Base-by-base conservation (phyloP, 2,329 filamentous ascomycete genomes). In the Fusarium setosum region DNA sequence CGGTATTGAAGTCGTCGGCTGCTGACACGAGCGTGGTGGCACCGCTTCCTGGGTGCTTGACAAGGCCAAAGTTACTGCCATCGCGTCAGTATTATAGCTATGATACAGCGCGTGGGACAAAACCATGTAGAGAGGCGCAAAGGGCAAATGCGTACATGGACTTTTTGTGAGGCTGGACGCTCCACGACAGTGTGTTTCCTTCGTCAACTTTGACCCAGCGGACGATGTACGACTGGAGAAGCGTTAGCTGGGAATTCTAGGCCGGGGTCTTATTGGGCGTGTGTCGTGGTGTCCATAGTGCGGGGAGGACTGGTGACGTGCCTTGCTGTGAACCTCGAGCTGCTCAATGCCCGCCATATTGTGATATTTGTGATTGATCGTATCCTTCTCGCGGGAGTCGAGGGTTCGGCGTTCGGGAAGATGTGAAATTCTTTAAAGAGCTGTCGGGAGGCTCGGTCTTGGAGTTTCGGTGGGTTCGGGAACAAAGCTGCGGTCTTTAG, bases 311-410 rank as follows among this genome's bases (percentile, higher is more conserved):
- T 12, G 18, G 48, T 50, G 32, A 61, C 72, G 51, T 86, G 96
- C 95, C 89, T 96, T 97, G 88, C 94, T 97, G 80, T 97, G 95
- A 70, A 99, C 93, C 80, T 98, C 93, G 71, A 99, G 86, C 82
- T 96, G 93, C 83, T 99, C 96, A 84, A 98, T 96, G 75, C 92
- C 93, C 61, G 93, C 94, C 94, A 97, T 97, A 61, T 68, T 80
- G 56, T 52, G 54, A 31, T 51, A 37, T 69, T 37, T 67, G 37
- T 40, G 48, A 17, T 44, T 17, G 49, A n/a, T 41, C 21, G 54
- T 52, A 47, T 45, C 50, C 40, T 44, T 26, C n/a, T 23, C 26
- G 41, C 34, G 47, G 47, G 18, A 23, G 41, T 44, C 32, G 34
- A 37, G 21, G 40, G 6, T 50, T 58, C 60, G 49, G 61, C 47